These are phyloP conservation scores for Trichomonascaceae sp. DNA, from an alignment of 1,139 yeast species.

Conservation along the genomic window DNA sequence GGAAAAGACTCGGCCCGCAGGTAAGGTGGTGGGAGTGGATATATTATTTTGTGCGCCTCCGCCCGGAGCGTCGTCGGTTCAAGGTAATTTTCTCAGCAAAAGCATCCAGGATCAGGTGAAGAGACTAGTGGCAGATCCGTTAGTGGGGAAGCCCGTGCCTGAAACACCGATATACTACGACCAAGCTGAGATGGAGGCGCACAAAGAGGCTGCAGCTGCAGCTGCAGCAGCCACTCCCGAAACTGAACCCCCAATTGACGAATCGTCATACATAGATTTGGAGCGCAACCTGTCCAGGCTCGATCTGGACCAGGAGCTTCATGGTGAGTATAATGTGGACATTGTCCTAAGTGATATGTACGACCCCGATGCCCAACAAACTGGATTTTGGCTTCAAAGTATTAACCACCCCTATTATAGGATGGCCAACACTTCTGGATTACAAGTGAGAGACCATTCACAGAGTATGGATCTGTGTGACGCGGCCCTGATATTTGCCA, in stretches of 20 bases:
- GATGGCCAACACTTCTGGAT: constrained; percentile 65
- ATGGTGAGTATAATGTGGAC: constrained; percentile 36
- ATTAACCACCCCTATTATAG: constrained; percentile 64
- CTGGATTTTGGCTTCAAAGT: constrained; percentile 59
- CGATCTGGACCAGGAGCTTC: background rate
- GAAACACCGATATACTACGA: constrained; percentile 5
- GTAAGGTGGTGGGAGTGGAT: constrained; percentile 76
- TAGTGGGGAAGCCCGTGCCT: constrained; percentile 16
- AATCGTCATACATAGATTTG: constrained; percentile 10
- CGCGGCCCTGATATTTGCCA: constrained; percentile 69
- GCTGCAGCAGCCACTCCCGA: constrained; percentile 1
- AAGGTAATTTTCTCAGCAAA: constrained; percentile 70
- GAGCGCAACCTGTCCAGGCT: constrained; percentile 8
- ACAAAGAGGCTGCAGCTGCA: constrained; percentile 18
- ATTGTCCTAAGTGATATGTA: constrained; percentile 80
- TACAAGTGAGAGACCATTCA: constrained; percentile 47
- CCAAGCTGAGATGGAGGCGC: constrained; percentile 1
- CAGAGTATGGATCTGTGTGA: constrained; percentile 74
- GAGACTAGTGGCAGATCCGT: constrained; percentile 33
- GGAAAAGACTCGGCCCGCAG: constrained; percentile 40
- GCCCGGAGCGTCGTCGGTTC: constrained; percentile 62
- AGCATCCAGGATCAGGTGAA: constrained; percentile 50
- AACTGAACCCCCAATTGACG: constrained; percentile 2
- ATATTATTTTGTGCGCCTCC: constrained; percentile 71
- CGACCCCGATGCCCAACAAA: constrained; percentile 53